Base-by-base conservation (phyloP, 345 rosid species). In the Populus deltoides region DNA sequence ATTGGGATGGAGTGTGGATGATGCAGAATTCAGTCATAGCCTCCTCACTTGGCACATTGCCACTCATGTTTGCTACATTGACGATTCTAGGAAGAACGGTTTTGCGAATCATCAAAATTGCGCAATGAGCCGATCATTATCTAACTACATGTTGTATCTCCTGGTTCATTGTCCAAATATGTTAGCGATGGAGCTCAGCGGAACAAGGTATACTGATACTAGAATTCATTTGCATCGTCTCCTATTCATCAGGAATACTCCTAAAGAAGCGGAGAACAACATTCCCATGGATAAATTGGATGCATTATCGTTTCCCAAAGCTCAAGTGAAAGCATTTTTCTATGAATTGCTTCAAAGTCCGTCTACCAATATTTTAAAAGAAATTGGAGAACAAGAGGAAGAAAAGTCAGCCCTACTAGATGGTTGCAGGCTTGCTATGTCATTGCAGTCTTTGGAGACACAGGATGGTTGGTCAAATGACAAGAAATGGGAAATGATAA, bases 321-420 rank as follows among this genome's bases (percentile, higher is more conserved):
- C 20, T 47, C 6, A 47, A 16, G 57, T 51, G 57, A 5, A 18
- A 3, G n/a, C 22, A 5, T 51, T 51, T 51, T 51, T 51, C 57
- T 2, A 51, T 17, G n/a, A 51, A 51, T 51, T 51, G 22, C 57
- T 51, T 51, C 0, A 0, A 17, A 1, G 7, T 51, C 57, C 57
- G 0, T 3, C 22, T 51, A 1, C 7, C 20, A n/a, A n/a, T n/a
- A 17, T 51, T 22, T 51, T 51, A 5, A 1, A 0, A 0, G 0
- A 5, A 17, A 51, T 51, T 47, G 0, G 0, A 13, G 0, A 47
- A 0, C 0, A 51, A 51, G 57, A 5, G 2, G 7, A 51, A 4
- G n/a, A 17, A 51, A 51, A 0, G 22, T 51, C 57, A 17, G 22
- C 57, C 57, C 57, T 51, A 5, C 57, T 51, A 51, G 22, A 16